phyloP scores from a whole-genome alignment of 1,284 basidiomycete species.

The Malassezia restricta region DNA sequence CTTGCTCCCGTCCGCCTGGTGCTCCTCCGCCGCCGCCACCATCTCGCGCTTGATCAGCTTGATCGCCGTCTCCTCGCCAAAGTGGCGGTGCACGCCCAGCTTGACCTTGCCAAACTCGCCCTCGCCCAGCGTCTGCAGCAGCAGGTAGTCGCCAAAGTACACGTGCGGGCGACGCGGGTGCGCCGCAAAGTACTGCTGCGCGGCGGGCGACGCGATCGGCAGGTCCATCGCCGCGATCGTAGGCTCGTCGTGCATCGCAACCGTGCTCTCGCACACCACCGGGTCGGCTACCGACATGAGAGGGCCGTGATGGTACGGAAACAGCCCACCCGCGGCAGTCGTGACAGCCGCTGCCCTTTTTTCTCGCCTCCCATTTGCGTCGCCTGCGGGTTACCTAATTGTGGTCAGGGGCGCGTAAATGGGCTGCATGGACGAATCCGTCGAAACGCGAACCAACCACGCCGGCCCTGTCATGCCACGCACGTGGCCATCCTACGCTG shows the following conservation, averaged over 20 bases:
- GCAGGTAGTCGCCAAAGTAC: constrained; percentile 45
- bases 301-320: background rate
- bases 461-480: background rate
- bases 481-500: background rate
- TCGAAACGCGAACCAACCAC: constrained; percentile 1
- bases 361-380: constrained; percentile 12
- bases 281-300: constrained; percentile 2
- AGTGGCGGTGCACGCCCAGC: constrained; percentile 78
- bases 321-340: background rate
- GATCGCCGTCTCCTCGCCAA: constrained; percentile 97
- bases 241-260: background rate
- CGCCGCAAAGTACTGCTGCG: constrained; percentile 43
- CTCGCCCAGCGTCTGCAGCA: constrained; percentile 54
- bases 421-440: constrained; percentile 9
- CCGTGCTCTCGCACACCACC: constrained; percentile 5
- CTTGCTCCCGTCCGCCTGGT: constrained; percentile 50
- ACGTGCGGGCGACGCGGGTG: constrained; percentile 44
- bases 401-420: background rate
- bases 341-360: too few species aligned
- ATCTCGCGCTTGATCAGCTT: constrained; percentile 91
- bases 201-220: constrained; percentile 42
- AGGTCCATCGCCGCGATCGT: constrained; percentile 7
- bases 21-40: constrained; percentile 59
- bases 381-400: constrained; percentile 14
- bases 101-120: constrained; percentile 99